Conservation (phyloP, 768 basidiomycete genomes). For the Cyclocybe cylindracea region DNA sequence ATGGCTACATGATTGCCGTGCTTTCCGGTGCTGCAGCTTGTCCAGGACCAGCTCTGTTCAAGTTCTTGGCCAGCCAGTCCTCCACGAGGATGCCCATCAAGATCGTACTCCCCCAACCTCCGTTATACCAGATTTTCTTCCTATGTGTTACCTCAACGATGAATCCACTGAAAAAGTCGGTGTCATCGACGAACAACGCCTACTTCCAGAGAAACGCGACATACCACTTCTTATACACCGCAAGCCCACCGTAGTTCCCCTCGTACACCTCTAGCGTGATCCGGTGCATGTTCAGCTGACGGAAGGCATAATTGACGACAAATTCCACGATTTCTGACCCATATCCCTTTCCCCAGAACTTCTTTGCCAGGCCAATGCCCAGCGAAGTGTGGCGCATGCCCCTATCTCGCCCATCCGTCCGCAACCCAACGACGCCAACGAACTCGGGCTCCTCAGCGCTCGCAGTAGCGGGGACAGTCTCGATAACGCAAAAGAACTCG, state of each 20-base stretch:
- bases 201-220: background rate
- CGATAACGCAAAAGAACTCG: slow-evolving; percentile 15
- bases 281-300: slow-evolving; percentile 9
- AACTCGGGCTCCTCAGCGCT: background rate
- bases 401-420: background rate
- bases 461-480: background rate
- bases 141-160: slow-evolving; percentile 3
- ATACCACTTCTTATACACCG: slow-evolving; percentile 8
- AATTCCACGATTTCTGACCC: slow-evolving; percentile 6
- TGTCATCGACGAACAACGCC: background rate
- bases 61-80: slow-evolving; percentile 3
- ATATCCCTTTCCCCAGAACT: slow-evolving; percentile 9
- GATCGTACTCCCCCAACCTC: slow-evolving; percentile 9
- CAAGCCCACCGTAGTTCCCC: slow-evolving; percentile 2
- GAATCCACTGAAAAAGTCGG: slow-evolving; percentile 4
- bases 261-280: slow-evolving; percentile 1
- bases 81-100: slow-evolving; percentile 9
- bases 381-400: slow-evolving; percentile 1
- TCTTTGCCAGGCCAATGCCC: background rate
- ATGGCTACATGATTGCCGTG: no score
- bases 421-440: slow-evolving; percentile 5
- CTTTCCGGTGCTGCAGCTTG: no score
- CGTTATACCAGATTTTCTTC: slow-evolving; percentile 6
- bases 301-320: slow-evolving; percentile 5
- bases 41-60: background rate